Conservation (phyloP, 768 basidiomycete genomes). For the Pulveroboletus sp. region DNA sequence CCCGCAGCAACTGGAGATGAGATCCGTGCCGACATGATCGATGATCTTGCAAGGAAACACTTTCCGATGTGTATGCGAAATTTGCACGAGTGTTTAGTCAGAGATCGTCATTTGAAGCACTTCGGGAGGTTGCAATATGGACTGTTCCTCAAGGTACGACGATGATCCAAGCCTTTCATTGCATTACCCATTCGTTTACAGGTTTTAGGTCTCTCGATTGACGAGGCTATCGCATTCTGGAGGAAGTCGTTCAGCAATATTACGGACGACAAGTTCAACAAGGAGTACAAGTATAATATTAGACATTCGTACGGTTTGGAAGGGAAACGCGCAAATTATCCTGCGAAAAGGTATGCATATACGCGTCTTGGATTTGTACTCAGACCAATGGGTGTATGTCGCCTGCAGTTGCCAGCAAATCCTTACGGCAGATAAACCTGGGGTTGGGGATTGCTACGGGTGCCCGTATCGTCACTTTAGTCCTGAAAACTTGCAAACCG, state of each 20-base stretch:
- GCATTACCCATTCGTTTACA: slow-evolving; percentile 28
- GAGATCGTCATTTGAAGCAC: slow-evolving; percentile 87
- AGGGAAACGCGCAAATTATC: slow-evolving; percentile 91
- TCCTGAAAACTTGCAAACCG: slow-evolving; percentile 73
- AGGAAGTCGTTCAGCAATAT: slow-evolving; percentile 73
- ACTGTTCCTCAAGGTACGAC: slow-evolving; percentile 84
- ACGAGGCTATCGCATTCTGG: slow-evolving; percentile 94
- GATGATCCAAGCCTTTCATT: background rate
- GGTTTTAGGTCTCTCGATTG: slow-evolving; percentile 90
- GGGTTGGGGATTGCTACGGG: slow-evolving; percentile 67
- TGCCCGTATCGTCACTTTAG: slow-evolving; percentile 94
- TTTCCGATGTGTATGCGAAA: slow-evolving; percentile 96
- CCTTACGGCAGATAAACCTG: slow-evolving; percentile 63
- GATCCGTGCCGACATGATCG: slow-evolving; percentile 92
- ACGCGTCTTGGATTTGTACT: background rate
- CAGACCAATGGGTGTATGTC: background rate
- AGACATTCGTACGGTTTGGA: slow-evolving; percentile 93
- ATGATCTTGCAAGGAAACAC: slow-evolving; percentile 78
- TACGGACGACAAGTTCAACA: slow-evolving; percentile 95
- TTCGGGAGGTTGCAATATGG: slow-evolving; percentile 88
- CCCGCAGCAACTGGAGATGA: slow-evolving; percentile 52
- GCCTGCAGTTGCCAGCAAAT: slow-evolving; percentile 82
- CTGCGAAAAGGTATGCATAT: slow-evolving; percentile 71
- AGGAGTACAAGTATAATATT: slow-evolving; percentile 96
- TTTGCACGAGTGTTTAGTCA: slow-evolving; percentile 71